Conservation (phyloP, 495 filamentous ascomycete genomes). For the Filosporella fistucella region DNA sequence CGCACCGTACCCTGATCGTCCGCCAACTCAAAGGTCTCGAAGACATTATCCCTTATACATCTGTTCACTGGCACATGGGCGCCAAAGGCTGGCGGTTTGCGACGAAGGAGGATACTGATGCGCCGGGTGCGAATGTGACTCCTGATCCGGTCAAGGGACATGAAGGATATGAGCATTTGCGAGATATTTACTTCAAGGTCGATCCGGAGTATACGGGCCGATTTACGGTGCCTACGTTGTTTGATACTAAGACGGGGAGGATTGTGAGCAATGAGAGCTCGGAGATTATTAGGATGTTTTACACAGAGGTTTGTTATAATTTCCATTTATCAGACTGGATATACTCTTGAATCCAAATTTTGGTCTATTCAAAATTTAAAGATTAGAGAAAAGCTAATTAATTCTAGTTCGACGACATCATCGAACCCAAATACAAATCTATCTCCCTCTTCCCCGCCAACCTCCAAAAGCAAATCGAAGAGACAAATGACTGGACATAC, state of each 20-base stretch:
- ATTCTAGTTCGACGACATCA: constrained; percentile 63
- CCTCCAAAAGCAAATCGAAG: constrained; percentile 62
- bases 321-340: no score
- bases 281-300: constrained; percentile 75
- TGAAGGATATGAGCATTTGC: constrained; percentile 51
- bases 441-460: constrained; percentile 61
- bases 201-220: constrained; percentile 66
- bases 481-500: constrained; percentile 78
- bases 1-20: constrained; percentile 70
- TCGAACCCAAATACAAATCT: constrained; percentile 53
- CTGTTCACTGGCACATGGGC: constrained; percentile 63
- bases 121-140: constrained; percentile 43
- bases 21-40: constrained; percentile 78
- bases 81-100: constrained; percentile 77
- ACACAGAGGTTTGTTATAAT: constrained; percentile 30
- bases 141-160: constrained; percentile 61
- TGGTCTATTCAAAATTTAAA: no score
- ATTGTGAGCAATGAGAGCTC: constrained; percentile 84
- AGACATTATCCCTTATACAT: constrained; percentile 62
- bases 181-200: constrained; percentile 68
- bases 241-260: constrained; percentile 64
- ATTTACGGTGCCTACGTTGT: constrained; percentile 77
- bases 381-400: background rate
- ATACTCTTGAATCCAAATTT: no score
- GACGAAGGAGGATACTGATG: constrained; percentile 53